Evolutionary conservation across 768 basidiomycete species (phyloP), one percentile per base, ranked within the genome.

Genomic region (Tricholoma saponaceum): DNA sequence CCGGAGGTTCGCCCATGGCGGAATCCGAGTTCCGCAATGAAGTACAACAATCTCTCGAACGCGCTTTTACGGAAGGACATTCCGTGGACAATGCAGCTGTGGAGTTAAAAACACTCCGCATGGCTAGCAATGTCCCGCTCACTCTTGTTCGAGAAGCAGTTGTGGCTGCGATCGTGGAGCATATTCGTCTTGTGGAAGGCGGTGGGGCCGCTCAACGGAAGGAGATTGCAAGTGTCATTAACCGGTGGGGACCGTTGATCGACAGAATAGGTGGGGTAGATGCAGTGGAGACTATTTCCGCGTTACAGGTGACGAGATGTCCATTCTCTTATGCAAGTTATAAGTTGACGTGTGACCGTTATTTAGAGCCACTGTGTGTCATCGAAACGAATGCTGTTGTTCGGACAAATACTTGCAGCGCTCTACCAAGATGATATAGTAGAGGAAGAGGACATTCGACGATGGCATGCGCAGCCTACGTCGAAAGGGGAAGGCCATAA

Each of bases 91-190:
- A 97, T 70, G 94, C 95, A 1, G 81, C 91, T 0, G 89, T 98
- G 60, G 96, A 98, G 69, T 81, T 98, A 58, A 94, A 96, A 75
- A 97, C 96, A 44, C 82, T 99, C 46, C 90, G 95, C 51, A 96
- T 98, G 92, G 93, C 94, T 33, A 91, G 89, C 66, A 98, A 98
- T 65, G 96, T 98, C 25, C 83, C 91, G 10, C 79, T 97, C 18
- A 82, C 81, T n/a, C 79, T 85, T 52, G 95, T 97, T 14, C 81
- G 90, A 52, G 89, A 95, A 70, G 90, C 89, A 14, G 92, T 98
- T n/a, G 79, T 98, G 35, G 80, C 80, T n/a, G 90, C 85, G 37
- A 79, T 98, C 57, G 85, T 96, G 55, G 84, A 85, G 58, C 81
- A 82, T 58, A 86, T 95, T 47, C 76, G 75, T 51, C 72, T 92